phyloP scores from a whole-genome alignment of 2,329 filamentous ascomycete genomes.

The Fusarium cicatricum region DNA sequence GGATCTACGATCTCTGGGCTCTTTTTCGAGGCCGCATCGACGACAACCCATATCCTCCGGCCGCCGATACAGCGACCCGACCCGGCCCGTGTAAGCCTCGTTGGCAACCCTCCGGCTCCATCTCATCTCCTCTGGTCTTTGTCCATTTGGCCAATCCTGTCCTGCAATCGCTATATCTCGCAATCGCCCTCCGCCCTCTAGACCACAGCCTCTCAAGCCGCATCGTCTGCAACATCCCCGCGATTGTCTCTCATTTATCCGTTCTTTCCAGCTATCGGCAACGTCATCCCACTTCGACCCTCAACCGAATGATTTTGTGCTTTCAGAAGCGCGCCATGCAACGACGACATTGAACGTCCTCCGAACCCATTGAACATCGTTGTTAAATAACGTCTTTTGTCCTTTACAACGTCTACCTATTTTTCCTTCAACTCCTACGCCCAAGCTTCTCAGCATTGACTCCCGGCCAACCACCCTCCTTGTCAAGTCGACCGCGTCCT shows the following conservation, averaged over 20 bases:
- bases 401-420: conserved; percentile 5
- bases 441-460: conserved; percentile 19
- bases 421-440: conserved; percentile 1
- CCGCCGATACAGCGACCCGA: conserved; percentile 5
- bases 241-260: conserved; percentile 23
- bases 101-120: conserved; percentile 17
- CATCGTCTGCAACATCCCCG: conserved; percentile 2
- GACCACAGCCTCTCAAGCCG: conserved; percentile 2
- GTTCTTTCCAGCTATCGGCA: conserved; percentile 1
- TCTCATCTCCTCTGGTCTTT: conserved; percentile 20
- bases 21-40: conserved; percentile 15
- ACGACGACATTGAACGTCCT: conserved; percentile 5
- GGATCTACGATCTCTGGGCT: conserved; percentile 10
- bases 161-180: conserved; percentile 16
- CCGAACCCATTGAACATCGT: not conserved
- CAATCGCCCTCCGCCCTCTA: conserved; percentile 17
- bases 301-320: not conserved
- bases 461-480: conserved; percentile 20
- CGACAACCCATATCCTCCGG: not conserved
- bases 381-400: conserved; percentile 16
- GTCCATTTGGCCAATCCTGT: conserved; percentile 27
- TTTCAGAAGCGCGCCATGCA: conserved; percentile 14
- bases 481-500: conserved; percentile 23
- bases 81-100: conserved; percentile 10
- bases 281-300: conserved; percentile 3